Evolutionary conservation across 2,329 filamentous ascomycete species (phyloP).

Genomic region (Trichocomaceae sp.): DNA sequence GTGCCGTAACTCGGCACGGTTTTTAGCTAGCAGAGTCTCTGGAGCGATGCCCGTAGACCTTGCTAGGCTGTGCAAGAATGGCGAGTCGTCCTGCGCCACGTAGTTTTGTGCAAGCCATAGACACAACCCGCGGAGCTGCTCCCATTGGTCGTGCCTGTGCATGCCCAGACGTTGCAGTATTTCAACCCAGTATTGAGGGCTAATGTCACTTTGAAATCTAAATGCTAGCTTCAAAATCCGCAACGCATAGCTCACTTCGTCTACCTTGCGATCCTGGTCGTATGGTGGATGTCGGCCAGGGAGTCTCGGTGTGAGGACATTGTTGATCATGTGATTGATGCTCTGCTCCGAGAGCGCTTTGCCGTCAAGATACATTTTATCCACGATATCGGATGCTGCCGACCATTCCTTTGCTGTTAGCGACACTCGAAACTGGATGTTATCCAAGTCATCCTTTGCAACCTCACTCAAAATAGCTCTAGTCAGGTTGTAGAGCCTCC

Average conservation of each 20-base stretch:
- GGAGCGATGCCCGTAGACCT: slow-evolving; percentile 10
- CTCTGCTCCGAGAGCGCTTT: slow-evolving; percentile 40
- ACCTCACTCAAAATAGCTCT: slow-evolving; percentile 47
- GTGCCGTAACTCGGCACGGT: slow-evolving; percentile 25
- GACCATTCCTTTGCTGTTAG: slow-evolving; percentile 27
- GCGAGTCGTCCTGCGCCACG: slow-evolving; percentile 14
- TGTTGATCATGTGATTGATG: slow-evolving; percentile 37
- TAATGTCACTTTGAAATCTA: slow-evolving; percentile 35
- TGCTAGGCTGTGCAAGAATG: slow-evolving; percentile 12
- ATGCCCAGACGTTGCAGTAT: slow-evolving; percentile 56
- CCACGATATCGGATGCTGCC: slow-evolving; percentile 29
- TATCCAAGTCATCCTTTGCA: slow-evolving; percentile 27
- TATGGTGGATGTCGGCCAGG: slow-evolving; percentile 20
- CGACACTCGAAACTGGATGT: slow-evolving; percentile 37
- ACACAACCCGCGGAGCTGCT: slow-evolving; percentile 47
- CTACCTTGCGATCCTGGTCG: slow-evolving; percentile 27
- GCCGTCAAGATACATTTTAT: slow-evolving; percentile 45
- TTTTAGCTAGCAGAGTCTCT: slow-evolving; percentile 10
- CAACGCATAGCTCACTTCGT: slow-evolving; percentile 39
- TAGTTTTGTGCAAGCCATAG: slow-evolving; percentile 47
- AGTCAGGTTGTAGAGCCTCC: slow-evolving; percentile 49
- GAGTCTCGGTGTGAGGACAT: slow-evolving; percentile 27
- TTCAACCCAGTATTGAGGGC: slow-evolving; percentile 48
- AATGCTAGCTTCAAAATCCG: slow-evolving; percentile 46
- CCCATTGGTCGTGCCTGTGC: slow-evolving; percentile 46